These are phyloP conservation scores for Aspergillus sp. DNA, from an alignment of 2,329 filamentous ascomycete genomes.

Conservation along the genomic window DNA sequence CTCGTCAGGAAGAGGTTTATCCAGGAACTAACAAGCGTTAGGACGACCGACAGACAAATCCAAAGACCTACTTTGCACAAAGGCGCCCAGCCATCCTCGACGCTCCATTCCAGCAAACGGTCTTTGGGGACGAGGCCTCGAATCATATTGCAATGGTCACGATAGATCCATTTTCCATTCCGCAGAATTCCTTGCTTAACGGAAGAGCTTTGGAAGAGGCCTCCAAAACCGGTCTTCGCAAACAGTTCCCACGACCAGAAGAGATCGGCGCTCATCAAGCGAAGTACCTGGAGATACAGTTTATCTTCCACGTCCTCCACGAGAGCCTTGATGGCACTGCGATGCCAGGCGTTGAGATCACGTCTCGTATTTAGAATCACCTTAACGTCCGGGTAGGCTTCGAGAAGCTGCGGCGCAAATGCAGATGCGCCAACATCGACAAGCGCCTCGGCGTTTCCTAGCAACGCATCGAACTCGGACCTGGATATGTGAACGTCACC, in stretches of 20 bases:
- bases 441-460: constrained; percentile 19
- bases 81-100: constrained; percentile 22
- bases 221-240: constrained; percentile 4
- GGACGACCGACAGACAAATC: not conserved
- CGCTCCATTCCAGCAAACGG: constrained; percentile 15
- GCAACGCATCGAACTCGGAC: constrained; percentile 19
- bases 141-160: constrained; percentile 17
- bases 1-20: not conserved
- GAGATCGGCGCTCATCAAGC: constrained; percentile 5
- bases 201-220: constrained; percentile 4
- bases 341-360: constrained; percentile 7
- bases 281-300: constrained; percentile 5
- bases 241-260: constrained; percentile 8
- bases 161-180: constrained; percentile 13
- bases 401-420: constrained; percentile 25
- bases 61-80: constrained; percentile 9
- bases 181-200: constrained; percentile 4
- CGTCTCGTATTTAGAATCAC: constrained; percentile 6
- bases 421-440: constrained; percentile 21
- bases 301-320: constrained; percentile 3
- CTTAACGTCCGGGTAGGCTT: constrained; percentile 21
- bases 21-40: not conserved
- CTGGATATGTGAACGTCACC: constrained; percentile 6
- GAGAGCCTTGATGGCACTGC: constrained; percentile 6
- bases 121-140: constrained; percentile 13